phyloP scores from a whole-genome alignment of 1,284 basidiomycete species.

The Trichosporon sp. region DNA sequence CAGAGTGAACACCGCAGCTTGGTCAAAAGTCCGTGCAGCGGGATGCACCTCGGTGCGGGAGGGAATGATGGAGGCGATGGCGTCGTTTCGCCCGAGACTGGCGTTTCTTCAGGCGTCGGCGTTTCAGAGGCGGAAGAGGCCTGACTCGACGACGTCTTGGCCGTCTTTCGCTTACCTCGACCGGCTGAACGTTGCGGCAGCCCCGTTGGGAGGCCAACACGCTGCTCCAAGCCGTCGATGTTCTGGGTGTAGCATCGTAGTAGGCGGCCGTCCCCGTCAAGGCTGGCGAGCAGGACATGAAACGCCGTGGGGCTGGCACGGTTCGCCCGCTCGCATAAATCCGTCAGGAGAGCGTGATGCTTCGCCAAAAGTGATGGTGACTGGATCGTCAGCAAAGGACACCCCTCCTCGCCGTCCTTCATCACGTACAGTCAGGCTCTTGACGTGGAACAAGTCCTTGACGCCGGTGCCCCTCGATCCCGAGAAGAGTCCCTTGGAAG shows the following conservation, averaged over 20 bases:
- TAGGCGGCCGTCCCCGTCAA: constrained; percentile 71
- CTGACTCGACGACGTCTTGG: background rate
- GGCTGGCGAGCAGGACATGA: constrained; percentile 65
- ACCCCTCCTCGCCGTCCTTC: background rate
- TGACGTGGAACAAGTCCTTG: constrained; percentile 86
- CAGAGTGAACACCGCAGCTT: constrained; percentile 76
- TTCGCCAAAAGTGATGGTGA: constrained; percentile 59
- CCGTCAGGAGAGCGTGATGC: constrained; percentile 69
- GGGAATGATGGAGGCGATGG: constrained; percentile 13
- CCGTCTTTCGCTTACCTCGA: background rate
- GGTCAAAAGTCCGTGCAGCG: constrained; percentile 80
- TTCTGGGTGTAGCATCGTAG: constrained; percentile 92
- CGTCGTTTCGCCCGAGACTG: background rate
- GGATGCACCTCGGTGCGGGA: constrained; percentile 66
- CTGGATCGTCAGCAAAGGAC: constrained; percentile 14
- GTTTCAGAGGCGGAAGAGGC: background rate
- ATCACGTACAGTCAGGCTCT: constrained; percentile 71
- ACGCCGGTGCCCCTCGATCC: constrained; percentile 64
- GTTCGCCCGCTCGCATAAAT: constrained; percentile 66
- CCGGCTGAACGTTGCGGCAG: constrained; percentile 17
- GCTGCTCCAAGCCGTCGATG: constrained; percentile 82
- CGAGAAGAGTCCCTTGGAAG: constrained; percentile 70
- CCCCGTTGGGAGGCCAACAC: constrained; percentile 63
- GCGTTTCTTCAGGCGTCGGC: background rate
- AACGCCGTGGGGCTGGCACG: constrained; percentile 75